Base-by-base conservation (phyloP, 495 filamentous ascomycete genomes). In the Penicillium macrosclerotiorum region DNA sequence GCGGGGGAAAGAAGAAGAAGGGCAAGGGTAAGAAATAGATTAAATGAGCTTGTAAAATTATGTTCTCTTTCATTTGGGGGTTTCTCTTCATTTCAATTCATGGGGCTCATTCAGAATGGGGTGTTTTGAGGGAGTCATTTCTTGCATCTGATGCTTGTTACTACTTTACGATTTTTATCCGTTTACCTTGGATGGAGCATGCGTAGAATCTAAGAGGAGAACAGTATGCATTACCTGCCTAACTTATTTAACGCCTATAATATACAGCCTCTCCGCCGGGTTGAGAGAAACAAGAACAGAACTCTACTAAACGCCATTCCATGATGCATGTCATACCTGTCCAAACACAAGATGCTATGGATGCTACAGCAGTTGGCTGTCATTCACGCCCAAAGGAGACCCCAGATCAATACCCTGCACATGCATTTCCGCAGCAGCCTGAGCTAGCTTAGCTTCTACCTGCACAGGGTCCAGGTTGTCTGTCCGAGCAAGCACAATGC, bases 11-110 rank as follows among this genome's bases (percentile, higher is more conserved):
- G 41, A 76, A 74, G 61, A 87, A 83, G 75, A 90, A 89, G 75
- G 85, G 86, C 73, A 86, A 84, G 71, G 80, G 79, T 37, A 90
- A 89, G 79, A 88, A 91, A 75, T 86, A 72, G 72, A 56, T 30
- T n/a, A n/a, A n/a, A 22, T 27, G 24, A n/a, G 25, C 26, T 38
- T 60, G 33, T 49, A 51, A 47, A 46, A 42, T 41, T 43, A 49
- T 45, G 33, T 32, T 17, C 36, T 45, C 25, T 18, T 49, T 47
- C 9, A 2, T 20, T 37, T 45, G 27, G 50, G 27, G n/a, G n/a
- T n/a, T 42, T 53, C 34, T 26, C 42, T 27, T 22, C 26, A 26
- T 44, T 48, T 38, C 20, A 30, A 47, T 42, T 36, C 26, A 34
- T 24, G 23, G 37, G 22, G 19, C 24, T 44, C 32, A 36, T 45